Percentiles rank a stretch among this genome's conserved stretches.
phyloP scores from a whole-genome alignment of 1,284 basidiomycete species.

The Apiotrichum brassicae region DNA sequence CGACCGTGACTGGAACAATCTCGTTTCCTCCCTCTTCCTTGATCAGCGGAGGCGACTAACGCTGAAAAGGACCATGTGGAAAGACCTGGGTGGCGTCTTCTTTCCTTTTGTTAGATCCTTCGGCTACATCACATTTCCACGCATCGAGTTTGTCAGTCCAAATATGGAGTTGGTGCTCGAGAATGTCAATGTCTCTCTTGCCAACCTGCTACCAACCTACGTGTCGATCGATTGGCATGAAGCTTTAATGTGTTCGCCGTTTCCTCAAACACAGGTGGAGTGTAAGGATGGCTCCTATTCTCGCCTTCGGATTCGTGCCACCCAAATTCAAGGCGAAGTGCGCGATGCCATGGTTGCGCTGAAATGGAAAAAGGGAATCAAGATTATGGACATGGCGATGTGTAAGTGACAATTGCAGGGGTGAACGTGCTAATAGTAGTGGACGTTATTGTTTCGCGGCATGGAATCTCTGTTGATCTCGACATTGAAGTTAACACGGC shows the following conservation, averaged over 20 bases:
- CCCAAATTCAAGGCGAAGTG: constrained; percentile 15
- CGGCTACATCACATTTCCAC: constrained; percentile 12
- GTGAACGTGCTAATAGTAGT: neutral
- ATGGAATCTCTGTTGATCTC: constrained; percentile 3
- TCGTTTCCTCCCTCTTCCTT: neutral
- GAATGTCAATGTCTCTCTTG: constrained; percentile 11
- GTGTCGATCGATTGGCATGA: constrained; percentile 5
- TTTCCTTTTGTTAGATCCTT: neutral
- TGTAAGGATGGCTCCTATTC: neutral
- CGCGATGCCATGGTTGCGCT: constrained; percentile 1
- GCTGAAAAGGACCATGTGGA: constrained; percentile 11
- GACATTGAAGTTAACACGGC: constrained; percentile 9
- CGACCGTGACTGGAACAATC: neutral
- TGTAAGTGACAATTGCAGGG: neutral
- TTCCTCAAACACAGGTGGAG: neutral
- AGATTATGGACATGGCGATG: constrained; percentile 3
- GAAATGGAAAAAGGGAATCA: constrained; percentile 1
- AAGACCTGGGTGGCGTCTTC: constrained; percentile 2
- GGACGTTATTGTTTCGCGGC: constrained; percentile 9
- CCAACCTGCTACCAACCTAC: constrained; percentile 11
- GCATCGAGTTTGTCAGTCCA: constrained; percentile 7
- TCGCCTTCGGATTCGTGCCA: neutral
- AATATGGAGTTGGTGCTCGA: constrained; percentile 13
- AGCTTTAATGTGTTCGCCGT: constrained; percentile 6
- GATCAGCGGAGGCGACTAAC: neutral